These are phyloP conservation scores for Lolium perenne DNA, from an alignment of 176 grass and related monocot species.

Conservation along the genomic window DNA sequence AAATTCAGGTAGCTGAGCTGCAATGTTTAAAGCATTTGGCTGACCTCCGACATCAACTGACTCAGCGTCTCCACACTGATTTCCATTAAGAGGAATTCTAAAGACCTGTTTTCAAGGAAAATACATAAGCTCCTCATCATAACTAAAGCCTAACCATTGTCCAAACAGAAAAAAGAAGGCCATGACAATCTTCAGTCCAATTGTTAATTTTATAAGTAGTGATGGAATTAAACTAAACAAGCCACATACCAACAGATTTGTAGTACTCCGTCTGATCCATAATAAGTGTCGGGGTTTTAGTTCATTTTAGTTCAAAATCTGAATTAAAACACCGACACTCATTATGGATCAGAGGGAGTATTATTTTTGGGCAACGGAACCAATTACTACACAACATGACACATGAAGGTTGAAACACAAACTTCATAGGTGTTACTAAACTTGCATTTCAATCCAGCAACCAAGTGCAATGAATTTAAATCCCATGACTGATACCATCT, in stretches of 20 bases:
- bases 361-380: not conserved
- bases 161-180: constrained; percentile 15
- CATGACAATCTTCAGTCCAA: constrained; percentile 1
- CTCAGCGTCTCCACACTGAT: constrained; percentile 83
- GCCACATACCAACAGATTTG: not conserved
- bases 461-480: constrained; percentile 27
- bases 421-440: not conserved
- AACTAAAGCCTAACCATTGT: constrained; percentile 24
- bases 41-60: constrained; percentile 85
- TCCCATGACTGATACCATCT: not conserved
- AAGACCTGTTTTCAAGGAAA: constrained; percentile 63
- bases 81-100: constrained; percentile 76
- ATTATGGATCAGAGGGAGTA: not conserved
- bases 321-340: no score
- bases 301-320: no score
- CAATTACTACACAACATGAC: not conserved
- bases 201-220: constrained; percentile 7
- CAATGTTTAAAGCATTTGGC: constrained; percentile 79
- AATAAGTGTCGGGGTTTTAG: no score
- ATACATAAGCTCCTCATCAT: constrained; percentile 39
- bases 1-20: constrained; percentile 72
- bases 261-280: not conserved
- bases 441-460: constrained; percentile 28
- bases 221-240: constrained; percentile 23
- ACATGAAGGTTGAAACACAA: constrained; percentile 3